Conservation (phyloP, 139 green algal species). For the Pseudopediastrum boryanum region DNA sequence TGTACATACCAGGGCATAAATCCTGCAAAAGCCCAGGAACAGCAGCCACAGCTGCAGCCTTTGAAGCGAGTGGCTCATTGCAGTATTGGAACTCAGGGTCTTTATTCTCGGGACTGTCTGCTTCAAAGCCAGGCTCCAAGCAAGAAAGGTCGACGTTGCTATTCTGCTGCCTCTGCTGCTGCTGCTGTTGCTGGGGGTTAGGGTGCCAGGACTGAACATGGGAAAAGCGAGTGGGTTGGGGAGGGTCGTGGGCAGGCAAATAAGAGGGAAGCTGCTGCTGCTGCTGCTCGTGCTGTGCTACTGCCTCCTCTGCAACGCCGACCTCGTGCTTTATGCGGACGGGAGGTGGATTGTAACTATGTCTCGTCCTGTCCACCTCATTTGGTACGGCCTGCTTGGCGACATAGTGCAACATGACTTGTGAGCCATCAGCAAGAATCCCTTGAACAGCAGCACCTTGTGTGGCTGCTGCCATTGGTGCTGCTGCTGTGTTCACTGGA, state of each 20-base stretch:
- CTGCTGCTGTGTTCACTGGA: too few relatives aligned
- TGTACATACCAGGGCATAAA: too few relatives aligned
- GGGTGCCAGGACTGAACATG: slow-evolving; percentile 4
- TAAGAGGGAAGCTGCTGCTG: slow-evolving; percentile 15
- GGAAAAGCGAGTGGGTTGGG: not conserved
- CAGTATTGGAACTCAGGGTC: not conserved
- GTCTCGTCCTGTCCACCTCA: too few relatives aligned
- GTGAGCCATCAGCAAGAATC: too few relatives aligned
- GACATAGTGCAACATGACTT: too few relatives aligned
- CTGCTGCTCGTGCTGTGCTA: slow-evolving; percentile 1
- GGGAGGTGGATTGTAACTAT: too few relatives aligned
- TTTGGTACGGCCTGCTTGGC: too few relatives aligned
- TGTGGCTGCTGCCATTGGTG: too few relatives aligned
- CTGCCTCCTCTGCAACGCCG: not conserved
- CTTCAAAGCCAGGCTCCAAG: not conserved
- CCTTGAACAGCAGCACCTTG: too few relatives aligned
- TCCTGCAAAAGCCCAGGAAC: too few relatives aligned
- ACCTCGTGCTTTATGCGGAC: too few relatives aligned
- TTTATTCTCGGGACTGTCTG: not conserved
- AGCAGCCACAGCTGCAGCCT: not conserved
- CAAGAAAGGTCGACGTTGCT: not conserved
- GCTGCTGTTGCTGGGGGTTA: not conserved
- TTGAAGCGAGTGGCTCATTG: not conserved
- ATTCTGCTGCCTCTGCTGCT: slow-evolving; percentile 4
- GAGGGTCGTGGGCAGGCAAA: slow-evolving; percentile 8